Conservation (phyloP, 768 basidiomycete species). For the Collybia sordida region DNA sequence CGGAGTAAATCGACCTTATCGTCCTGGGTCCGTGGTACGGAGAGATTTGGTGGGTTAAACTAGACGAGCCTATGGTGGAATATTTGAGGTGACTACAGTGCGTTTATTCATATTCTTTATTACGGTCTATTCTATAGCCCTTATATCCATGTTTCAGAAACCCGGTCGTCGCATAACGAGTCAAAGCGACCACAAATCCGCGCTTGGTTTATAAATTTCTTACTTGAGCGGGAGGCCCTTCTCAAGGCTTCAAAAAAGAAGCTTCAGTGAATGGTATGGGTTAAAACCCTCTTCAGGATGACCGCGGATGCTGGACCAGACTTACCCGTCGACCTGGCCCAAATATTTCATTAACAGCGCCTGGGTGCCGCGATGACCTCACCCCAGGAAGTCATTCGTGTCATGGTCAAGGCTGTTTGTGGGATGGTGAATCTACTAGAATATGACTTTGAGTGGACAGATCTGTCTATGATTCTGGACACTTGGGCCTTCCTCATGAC, state of each 20-base stretch:
- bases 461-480: slow-evolving; percentile 29
- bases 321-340: neutral
- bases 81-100: slow-evolving; percentile 30
- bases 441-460: slow-evolving; percentile 37
- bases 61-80: slow-evolving; percentile 25
- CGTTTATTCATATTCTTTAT: slow-evolving; percentile 8
- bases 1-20: slow-evolving; percentile 31
- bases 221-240: slow-evolving; percentile 22
- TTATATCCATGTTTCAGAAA: slow-evolving; percentile 16
- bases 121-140: neutral
- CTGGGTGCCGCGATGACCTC: slow-evolving; percentile 3
- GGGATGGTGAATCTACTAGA: slow-evolving; percentile 32
- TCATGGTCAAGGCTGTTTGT: slow-evolving; percentile 30
- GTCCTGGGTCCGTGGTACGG: slow-evolving; percentile 27
- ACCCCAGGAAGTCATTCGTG: slow-evolving; percentile 22
- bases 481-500: slow-evolving; percentile 28
- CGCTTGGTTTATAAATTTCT: slow-evolving; percentile 40
- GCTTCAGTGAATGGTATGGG: slow-evolving; percentile 1
- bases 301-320: neutral
- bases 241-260: neutral
- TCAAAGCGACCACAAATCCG: slow-evolving; percentile 33
- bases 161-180: slow-evolving; percentile 29
- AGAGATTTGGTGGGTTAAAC: slow-evolving; percentile 29
- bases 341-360: neutral
- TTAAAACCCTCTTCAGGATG: neutral